A percentile compares a stretch with the other conserved stretches of the same genome.
phyloP scores from a whole-genome alignment of 2,329 filamentous ascomycete species.

The Ilyonectria mors-panacis region DNA sequence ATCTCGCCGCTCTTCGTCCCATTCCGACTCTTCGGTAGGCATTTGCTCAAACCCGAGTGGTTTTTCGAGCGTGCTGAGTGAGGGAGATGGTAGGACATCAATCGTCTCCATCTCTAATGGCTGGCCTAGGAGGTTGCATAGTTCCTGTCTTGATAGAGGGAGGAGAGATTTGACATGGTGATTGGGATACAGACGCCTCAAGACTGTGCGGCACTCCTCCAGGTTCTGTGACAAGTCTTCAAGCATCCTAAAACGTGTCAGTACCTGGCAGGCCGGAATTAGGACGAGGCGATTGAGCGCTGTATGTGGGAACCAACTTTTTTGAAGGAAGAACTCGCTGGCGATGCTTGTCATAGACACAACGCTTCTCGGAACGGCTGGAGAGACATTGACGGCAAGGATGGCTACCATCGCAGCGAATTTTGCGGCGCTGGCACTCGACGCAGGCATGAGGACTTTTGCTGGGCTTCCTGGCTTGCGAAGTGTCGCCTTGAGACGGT shows the following conservation, averaged over 20 bases:
- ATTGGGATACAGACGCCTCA: slow-evolving; percentile 12
- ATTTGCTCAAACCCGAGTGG: slow-evolving; percentile 4
- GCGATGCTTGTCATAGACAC: slow-evolving; percentile 22
- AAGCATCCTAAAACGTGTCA: slow-evolving; percentile 1
- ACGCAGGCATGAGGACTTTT: slow-evolving; percentile 18
- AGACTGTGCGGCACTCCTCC: slow-evolving; percentile 11
- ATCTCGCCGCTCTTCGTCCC: slow-evolving; percentile 17
- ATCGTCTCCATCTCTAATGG: background rate
- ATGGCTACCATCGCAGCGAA: slow-evolving; percentile 23
- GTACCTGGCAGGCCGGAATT: background rate
- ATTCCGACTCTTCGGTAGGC: slow-evolving; percentile 17
- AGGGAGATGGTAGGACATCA: slow-evolving; percentile 1
- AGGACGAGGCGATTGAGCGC: background rate
- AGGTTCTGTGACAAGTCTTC: slow-evolving; percentile 14
- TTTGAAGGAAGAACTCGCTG: slow-evolving; percentile 18
- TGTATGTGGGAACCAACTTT: slow-evolving; percentile 12
- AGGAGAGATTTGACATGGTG: slow-evolving; percentile 14
- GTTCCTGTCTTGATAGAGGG: slow-evolving; percentile 9
- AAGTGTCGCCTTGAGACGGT: background rate
- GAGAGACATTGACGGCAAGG: slow-evolving; percentile 18
- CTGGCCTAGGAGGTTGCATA: background rate
- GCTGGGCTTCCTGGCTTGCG: background rate
- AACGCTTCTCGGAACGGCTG: slow-evolving; percentile 14
- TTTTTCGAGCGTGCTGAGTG: background rate
- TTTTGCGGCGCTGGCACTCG: slow-evolving; percentile 22